These are phyloP conservation scores for Colletotrichum sp. DNA, from an alignment of 2,329 filamentous ascomycete genomes.

Conservation along the genomic window DNA sequence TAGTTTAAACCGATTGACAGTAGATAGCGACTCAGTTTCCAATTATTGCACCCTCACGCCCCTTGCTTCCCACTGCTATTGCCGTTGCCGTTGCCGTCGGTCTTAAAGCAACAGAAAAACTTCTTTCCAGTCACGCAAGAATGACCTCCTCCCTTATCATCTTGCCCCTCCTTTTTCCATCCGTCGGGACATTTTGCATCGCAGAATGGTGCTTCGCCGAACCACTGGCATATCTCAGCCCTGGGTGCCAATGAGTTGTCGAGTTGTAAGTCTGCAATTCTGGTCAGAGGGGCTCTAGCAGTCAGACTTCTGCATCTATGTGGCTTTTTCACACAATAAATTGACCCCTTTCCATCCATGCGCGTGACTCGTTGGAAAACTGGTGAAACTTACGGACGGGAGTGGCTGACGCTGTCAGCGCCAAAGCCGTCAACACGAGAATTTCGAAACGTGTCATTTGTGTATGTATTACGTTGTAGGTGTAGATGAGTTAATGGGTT, in stretches of 20 bases:
- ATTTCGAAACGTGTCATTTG: background rate
- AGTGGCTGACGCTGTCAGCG: background rate
- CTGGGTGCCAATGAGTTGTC: rapidly evolving
- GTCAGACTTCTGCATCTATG: rapidly evolving
- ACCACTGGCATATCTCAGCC: background rate
- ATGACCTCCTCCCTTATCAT: background rate
- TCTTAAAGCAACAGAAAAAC: background rate
- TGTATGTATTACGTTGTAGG: background rate
- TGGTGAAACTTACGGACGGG: background rate
- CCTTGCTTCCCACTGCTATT: background rate
- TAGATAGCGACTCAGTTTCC: rapidly evolving
- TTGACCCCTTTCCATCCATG: background rate
- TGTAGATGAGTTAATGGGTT: rapidly evolving
- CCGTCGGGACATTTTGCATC: background rate
- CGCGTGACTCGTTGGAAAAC: background rate
- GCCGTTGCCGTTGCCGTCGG: background rate
- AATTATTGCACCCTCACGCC: rapidly evolving
- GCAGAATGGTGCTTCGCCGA: background rate
- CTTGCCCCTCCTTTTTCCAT: background rate
- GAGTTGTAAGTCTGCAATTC: background rate
- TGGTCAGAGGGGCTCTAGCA: background rate
- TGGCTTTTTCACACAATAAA: background rate
- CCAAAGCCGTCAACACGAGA: background rate
- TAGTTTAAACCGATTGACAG: rapidly evolving
- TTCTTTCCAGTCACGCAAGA: background rate